Conservation (phyloP, 768 basidiomycete genomes). For the Amanita jacksonii region DNA sequence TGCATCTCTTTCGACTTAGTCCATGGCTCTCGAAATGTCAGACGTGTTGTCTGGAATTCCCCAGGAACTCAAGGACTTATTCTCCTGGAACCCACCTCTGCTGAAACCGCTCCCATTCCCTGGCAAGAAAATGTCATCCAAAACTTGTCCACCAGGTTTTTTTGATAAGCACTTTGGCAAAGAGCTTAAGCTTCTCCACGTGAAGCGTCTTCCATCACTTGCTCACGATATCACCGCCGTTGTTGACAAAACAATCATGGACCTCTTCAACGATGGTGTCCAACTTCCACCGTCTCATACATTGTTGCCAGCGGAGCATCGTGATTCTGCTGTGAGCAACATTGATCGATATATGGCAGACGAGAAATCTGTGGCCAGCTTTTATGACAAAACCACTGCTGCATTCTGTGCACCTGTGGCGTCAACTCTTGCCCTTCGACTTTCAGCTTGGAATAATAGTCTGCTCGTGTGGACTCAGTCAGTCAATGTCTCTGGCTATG, state of each 20-base stretch:
- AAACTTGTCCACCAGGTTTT: slow-evolving; percentile 8
- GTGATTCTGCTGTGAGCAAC: too few relatives aligned
- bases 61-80: too few relatives aligned
- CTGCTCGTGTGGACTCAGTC: slow-evolving; percentile 1
- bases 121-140: slow-evolving; percentile 3
- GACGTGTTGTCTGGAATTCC: too few relatives aligned
- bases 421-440: slow-evolving; percentile 6
- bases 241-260: slow-evolving; percentile 7
- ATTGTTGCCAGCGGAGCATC: background rate
- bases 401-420: background rate
- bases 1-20: too few relatives aligned
- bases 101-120: background rate
- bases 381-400: slow-evolving; percentile 4
- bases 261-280: slow-evolving; percentile 3
- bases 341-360: background rate
- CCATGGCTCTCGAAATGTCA: too few relatives aligned
- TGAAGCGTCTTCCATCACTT: slow-evolving; percentile 12
- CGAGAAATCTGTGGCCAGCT: background rate
- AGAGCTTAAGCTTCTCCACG: slow-evolving; percentile 3
- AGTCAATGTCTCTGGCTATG: slow-evolving; percentile 2
- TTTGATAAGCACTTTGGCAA: slow-evolving; percentile 10
- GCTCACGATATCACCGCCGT: slow-evolving; percentile 2
- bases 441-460: background rate
- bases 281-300: slow-evolving; percentile 3
- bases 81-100: slow-evolving; percentile 9